Base-by-base conservation (phyloP, 2,329 filamentous ascomycete species). In the Fusarium chaquense region DNA sequence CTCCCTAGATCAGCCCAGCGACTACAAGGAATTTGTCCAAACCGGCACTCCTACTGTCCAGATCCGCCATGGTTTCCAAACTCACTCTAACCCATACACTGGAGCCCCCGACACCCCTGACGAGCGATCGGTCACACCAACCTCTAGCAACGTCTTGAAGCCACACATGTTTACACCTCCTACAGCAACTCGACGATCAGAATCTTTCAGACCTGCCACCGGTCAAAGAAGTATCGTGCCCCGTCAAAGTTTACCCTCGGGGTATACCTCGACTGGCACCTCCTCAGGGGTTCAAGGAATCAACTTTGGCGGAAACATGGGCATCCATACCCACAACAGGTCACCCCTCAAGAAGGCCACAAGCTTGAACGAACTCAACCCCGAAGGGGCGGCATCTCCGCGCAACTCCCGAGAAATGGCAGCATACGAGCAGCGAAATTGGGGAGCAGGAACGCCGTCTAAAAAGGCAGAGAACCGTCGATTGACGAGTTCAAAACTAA, bases 321-420 rank as follows among this genome's bases (percentile, higher is more conserved):
- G 94, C 16, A 86, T 97, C 1, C 94, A 90, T 78, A 91, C 87
- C 8, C 93, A 97, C 77, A 89, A 90, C 8, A 91, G 90, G 41
- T 97, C 93, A 13, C 95, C 95, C 0, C 79, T 98, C 15, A 91
- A 93, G 74, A 97, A 97, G 78, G 86, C 92, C 3, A 83, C 83
- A 16, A 89, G 89, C 83, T 73, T 93, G 82, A 79, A 88, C 79
- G 79, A 92, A 59, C 83, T 89, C 44, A 82, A 83, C 71, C 76
- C 71, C 16, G 79, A 75, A 12, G 79, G 80, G 26, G 75, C 77
- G 10, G 69, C 76, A 10, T 86, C 86, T 38, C 88, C 88, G 3
- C 82, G 85, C 44, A 90, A 89, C 72, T 88, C 87, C 6, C 83
- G 85, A 41, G 87, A 90, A 73, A 87, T 90, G 85, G 88, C 88